Evolutionary conservation across 2,329 filamentous ascomycete species (phyloP).

Genomic region (Stemphylium lycopersici): DNA sequence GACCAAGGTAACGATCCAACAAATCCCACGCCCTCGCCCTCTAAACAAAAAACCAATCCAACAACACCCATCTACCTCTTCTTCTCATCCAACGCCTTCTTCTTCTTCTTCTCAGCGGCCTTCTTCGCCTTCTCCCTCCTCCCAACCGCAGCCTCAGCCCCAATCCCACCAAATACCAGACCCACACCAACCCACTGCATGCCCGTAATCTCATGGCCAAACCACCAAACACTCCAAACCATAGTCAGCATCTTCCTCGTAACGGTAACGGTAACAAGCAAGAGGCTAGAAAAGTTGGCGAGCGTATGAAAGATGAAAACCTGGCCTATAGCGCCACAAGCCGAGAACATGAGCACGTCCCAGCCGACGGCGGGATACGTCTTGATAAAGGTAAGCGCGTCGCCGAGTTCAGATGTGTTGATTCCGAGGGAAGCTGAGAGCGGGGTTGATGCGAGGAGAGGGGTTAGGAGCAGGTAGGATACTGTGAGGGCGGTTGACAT

Average conservation of each 20-base stretch:
- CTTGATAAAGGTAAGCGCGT: slow-evolving; percentile 81
- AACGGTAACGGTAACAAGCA: slow-evolving; percentile 95
- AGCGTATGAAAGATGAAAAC: slow-evolving; percentile 96
- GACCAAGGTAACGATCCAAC: no score
- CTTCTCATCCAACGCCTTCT: slow-evolving; percentile 41
- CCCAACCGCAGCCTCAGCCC: slow-evolving; percentile 83
- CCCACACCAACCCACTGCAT: slow-evolving; percentile 95
- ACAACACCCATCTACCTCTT: slow-evolving; percentile 5
- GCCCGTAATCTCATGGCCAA: slow-evolving; percentile 82
- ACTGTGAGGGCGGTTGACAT: slow-evolving; percentile 81
- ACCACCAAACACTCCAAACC: slow-evolving; percentile 93
- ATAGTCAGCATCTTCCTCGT: slow-evolving; percentile 99
- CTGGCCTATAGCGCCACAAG: slow-evolving; percentile 90
- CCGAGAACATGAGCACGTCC: slow-evolving; percentile 88
- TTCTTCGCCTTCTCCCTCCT: neutral
- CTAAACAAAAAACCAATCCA: neutral
- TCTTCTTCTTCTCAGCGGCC: slow-evolving; percentile 49
- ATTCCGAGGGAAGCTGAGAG: slow-evolving; percentile 53
- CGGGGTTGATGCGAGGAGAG: slow-evolving; percentile 72
- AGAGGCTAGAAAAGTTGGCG: slow-evolving; percentile 85
- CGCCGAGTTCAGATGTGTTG: slow-evolving; percentile 66
- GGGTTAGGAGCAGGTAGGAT: slow-evolving; percentile 76
- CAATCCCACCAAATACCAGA: slow-evolving; percentile 93
- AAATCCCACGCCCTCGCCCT: no score
- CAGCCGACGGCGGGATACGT: slow-evolving; percentile 81